Evolutionary conservation across 768 basidiomycete species (phyloP), one percentile per base, ranked within the genome.

Genomic region (Tricholoma matsutake): DNA sequence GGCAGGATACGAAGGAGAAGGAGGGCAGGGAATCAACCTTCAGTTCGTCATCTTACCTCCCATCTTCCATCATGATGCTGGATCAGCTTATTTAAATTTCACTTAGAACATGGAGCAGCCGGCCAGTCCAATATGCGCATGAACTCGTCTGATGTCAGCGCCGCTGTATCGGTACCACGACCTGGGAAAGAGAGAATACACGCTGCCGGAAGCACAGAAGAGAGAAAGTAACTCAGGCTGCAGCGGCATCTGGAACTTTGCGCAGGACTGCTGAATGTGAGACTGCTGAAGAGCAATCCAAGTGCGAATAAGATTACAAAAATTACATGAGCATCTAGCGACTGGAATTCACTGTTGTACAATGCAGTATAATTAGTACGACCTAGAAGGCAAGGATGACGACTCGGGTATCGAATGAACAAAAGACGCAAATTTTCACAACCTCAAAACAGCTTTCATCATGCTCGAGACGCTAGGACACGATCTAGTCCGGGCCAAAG

Each of bases 91-190:
- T 4, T 2, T 13, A 7, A 32, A 2, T 10, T 4, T 39, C 10
- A 25, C 47, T 4, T 62, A 61, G 74, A 67, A 14, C 61, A 68
- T 18, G 69, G 67, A 25, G 60, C n/a, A 7, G 59, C 39, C 10
- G 69, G 68, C 2, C 67, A 65, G 7, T 71, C 72, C 0, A 75
- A 77, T 63, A 68, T 67, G 60, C 71, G 69, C 5, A 79, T 79
- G 78, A 75, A 65, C 52, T 77, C 76, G 1, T 68, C 72, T 1
- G 77, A 79, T 63, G 74, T 79, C 13, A 71, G 69, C 59, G 75
- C 74, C 6, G 75, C 72, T 4, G 76, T 78, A 6, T 77, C 76
- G 1, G 59, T 75, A 11, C 75, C 74, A 0, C 75, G 71, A 58
- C 74, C 73, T 7, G 70, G 70, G 16, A 69, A 70, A 41, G 68